Evolutionary conservation across 441 rosid genomes (phyloP).

Genomic region (Syzygium syzygioides): DNA sequence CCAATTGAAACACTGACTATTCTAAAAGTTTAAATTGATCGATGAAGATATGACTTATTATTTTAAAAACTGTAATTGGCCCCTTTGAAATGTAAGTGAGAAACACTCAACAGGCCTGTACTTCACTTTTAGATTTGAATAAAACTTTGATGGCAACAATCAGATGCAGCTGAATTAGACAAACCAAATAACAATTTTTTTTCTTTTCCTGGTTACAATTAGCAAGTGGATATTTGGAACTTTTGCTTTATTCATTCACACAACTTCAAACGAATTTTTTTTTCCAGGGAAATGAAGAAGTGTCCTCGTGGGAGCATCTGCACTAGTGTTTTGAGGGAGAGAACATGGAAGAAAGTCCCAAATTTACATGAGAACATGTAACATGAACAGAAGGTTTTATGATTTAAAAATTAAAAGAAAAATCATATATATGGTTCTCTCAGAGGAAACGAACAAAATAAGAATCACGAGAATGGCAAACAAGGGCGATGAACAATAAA

Average conservation of each 20-base stretch:
- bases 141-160: not conserved
- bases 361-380: constrained; percentile 19
- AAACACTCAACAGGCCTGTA: not conserved
- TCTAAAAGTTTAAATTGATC: not conserved
- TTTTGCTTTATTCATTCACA: not conserved
- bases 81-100: not conserved
- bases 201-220: not conserved
- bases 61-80: not conserved
- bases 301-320: constrained; percentile 13
- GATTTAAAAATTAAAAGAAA: not conserved
- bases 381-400: constrained; percentile 12
- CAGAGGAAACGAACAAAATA: constrained; percentile 27
- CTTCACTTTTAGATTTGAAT: not conserved
- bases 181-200: not conserved
- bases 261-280: constrained; percentile 6
- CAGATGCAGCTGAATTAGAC: not conserved
- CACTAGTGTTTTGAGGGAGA: constrained; percentile 2
- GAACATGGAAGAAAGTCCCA: constrained; percentile 19
- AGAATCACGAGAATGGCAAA: constrained; percentile 47
- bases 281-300: not conserved
- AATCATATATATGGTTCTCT: not conserved
- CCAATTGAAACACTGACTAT: not conserved
- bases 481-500: constrained; percentile 11
- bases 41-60: not conserved
- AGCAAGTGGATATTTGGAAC: not conserved